Evolutionary conservation across 23 red algal genomes (phyloP), one percentile per base, ranked within the genome.

Genomic region (Cyanidium caldarium): DNA sequence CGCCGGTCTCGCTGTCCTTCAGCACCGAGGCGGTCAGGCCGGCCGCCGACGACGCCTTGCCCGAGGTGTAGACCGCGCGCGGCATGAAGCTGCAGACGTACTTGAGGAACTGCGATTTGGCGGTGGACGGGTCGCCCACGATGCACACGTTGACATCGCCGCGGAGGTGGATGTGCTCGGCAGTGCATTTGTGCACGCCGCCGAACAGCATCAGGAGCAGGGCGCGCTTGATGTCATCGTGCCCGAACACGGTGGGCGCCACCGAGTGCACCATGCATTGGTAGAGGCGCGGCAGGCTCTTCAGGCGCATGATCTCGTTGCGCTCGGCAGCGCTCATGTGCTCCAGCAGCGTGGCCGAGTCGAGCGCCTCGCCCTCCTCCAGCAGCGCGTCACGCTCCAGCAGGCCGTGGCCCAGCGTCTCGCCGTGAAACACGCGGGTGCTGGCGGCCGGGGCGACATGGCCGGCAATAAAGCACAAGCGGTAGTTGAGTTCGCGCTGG

Each of bases 51-150:
- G 92, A 98, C 19, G 92, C 92, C 82, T 88, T 98, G 16, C 92
- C 92, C 51, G 79, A 85, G 2, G 92, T 86, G 67, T 98, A 98
- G 30, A 98, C 77, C 34, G 80, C 79, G 15, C 92, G 74, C 10
- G 92, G 92, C 39, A 88, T 65, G 44, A 98, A 86, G 37, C 73
- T 81, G 61, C 79, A 84, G 15, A 86, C 84, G 41, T 88, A 98
- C 46, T 98, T 98, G 65, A 98, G 80, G 65, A 98, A 98, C 80
- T 98, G 92, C 45, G 72, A 80, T 65, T 98, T 98, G 28, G 92
- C 92, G 2, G 78, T 84, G 20, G 73, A 80, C 3, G 92, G 92
- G 65, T 98, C 92, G 40, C 92, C 92, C 26, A 98, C 92, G 39
- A 98, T 75, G 66, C 92, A 98, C 30, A 88, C 75, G 57, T 98